phyloP scores from a whole-genome alignment of 257 asterid genomes.

The Jacaranda mimosifolia region DNA sequence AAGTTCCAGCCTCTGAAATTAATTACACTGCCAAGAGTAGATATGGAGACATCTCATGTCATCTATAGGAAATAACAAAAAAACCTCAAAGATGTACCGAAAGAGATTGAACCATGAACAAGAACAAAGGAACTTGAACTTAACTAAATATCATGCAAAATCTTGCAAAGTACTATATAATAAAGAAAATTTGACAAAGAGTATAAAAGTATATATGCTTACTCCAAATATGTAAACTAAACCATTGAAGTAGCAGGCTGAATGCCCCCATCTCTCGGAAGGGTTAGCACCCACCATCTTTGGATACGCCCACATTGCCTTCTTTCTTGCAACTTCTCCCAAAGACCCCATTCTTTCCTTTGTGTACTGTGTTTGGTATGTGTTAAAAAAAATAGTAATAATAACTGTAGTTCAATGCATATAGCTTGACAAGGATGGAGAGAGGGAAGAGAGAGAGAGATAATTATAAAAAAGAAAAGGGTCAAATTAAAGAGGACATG shows the following conservation, averaged over 20 bases:
- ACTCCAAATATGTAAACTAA: slow-evolving; percentile 86
- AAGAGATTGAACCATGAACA: too few species aligned
- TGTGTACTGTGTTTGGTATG: not conserved
- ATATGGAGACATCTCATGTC: too few species aligned
- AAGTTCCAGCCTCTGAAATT: not conserved
- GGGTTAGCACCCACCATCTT: slow-evolving; percentile 75
- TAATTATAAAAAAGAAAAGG: slow-evolving; percentile 24
- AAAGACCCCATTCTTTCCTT: slow-evolving; percentile 63
- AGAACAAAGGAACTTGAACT: too few species aligned
- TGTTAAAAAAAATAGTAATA: too few species aligned
- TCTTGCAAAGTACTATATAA: not conserved
- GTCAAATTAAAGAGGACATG: slow-evolving; percentile 62
- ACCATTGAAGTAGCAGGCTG: slow-evolving; percentile 84
- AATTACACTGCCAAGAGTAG: not conserved
- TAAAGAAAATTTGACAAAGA: not conserved
- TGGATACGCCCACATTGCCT: slow-evolving; percentile 83
- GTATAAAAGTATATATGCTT: slow-evolving; percentile 9
- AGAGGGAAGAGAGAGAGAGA: slow-evolving; percentile 20
- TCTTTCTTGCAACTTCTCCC: slow-evolving; percentile 57
- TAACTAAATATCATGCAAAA: slow-evolving; percentile 32
- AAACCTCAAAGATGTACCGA: not conserved
- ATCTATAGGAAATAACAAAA: not conserved
- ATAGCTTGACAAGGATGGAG: slow-evolving; percentile 37
- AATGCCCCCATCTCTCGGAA: slow-evolving; percentile 99
- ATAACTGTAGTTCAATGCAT: slow-evolving; percentile 16